Evolutionary conservation across 345 rosid species (phyloP), one percentile per base, ranked within the genome.

Genomic region (Boechera stricta): DNA sequence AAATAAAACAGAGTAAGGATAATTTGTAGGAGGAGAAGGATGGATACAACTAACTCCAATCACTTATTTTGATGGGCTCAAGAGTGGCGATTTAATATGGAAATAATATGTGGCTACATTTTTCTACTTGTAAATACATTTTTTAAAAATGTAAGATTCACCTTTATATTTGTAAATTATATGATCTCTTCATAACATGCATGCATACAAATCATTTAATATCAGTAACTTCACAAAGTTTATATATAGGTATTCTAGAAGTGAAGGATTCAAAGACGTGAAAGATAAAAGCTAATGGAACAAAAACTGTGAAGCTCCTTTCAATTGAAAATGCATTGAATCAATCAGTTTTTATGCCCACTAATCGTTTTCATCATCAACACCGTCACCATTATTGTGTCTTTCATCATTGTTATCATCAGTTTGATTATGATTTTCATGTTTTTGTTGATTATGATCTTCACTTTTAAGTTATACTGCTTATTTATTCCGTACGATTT

Each of bases 31-130:
- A 56, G 63, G 42, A n/a, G 66, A 66, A 45, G 24, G 29, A 26
- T 26, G 24, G 72, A 69, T 47, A 35, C 78, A 74, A 66, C 72
- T 7, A 75, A 57, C 73, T 67, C 58, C 67, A 58, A 75, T 60
- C 35, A 67, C 65, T 32, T 18, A 3, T 49, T 74, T 49, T 36
- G 2, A 51, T 49, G 47, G 58, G 44, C 39, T 64, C 57, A 33
- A 57, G 42, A 57, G 32, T 74, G 59, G 41, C 66, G 38, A 56
- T 26, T 64, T 65, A 66, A 65, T 18, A 18, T 18, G 21, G 21
- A 18, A 18, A 18, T 18, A 51, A 16, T 51, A 2, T 18, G 28
- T 51, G 38, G 38, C 5, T 21, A 21, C 24, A 18, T 51, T 18
- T 21, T 24, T 21, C 10, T 7, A 7, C 5, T 7, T 21, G 7